Conservation (phyloP, 192 early-diverging fungal genomes). For the Mortierella claussenii region DNA sequence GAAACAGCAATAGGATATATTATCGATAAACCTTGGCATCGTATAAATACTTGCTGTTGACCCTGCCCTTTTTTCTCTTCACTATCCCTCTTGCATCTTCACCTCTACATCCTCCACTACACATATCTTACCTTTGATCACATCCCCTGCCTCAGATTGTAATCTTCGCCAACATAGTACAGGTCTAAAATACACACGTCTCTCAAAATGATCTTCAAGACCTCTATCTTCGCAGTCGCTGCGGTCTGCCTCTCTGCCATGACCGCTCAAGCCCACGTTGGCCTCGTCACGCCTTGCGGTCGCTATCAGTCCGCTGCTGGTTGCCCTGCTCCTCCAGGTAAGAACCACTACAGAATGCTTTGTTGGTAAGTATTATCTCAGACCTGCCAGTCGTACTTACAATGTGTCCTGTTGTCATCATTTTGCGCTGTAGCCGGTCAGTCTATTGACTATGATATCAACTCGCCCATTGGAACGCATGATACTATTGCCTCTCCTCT, state of each 20-base stretch:
- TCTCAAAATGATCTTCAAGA: conserved; percentile 15
- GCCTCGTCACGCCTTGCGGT: conserved; percentile 54
- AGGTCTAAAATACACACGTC: no score
- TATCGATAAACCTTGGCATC: no score
- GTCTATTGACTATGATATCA: conserved; percentile 55
- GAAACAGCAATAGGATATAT: no score
- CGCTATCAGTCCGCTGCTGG: conserved; percentile 50
- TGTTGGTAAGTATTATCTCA: not conserved
- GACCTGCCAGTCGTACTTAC: not conserved
- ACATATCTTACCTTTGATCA: no score
- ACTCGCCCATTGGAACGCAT: conserved; percentile 50
- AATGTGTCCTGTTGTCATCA: not conserved
- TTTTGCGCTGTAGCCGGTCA: conserved; percentile 35
- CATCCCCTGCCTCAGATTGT: no score
- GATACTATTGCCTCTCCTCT: conserved; percentile 26
- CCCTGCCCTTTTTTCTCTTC: no score
- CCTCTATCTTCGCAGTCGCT: not conserved
- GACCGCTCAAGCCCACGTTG: conserved; percentile 16
- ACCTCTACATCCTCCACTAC: no score
- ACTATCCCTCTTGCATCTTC: no score
- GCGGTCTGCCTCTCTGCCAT: conserved; percentile 2
- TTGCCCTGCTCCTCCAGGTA: conserved; percentile 49
- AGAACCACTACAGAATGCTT: no score
- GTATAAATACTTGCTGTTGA: no score
- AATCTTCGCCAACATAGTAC: no score